Base-by-base conservation (phyloP, 2,329 filamentous ascomycete genomes). In the Akanthomyces dipterigenus region DNA sequence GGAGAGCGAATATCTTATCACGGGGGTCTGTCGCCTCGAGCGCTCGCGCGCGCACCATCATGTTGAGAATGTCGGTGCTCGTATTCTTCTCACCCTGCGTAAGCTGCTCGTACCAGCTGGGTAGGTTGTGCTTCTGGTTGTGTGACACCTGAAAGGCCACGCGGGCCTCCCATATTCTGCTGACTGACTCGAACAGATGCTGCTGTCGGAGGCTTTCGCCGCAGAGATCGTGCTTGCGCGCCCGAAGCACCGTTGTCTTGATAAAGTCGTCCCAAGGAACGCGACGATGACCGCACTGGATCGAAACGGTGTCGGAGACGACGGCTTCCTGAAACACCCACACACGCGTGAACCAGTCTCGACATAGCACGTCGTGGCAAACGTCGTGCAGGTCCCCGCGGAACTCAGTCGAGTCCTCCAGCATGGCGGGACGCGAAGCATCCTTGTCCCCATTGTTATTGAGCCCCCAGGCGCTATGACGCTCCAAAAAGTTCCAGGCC, bases 251-350 rank as follows among this genome's bases (percentile, higher is more conserved):
- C 3, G 56, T 59, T 26, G 34, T 20, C 31, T 24, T 50, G 36
- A 59, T n/a, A 31, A 59, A 59, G 56, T 59, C 56, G 26, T 59
- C 56, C 43, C 56, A 59, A 7, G 56, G 56, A 5, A 59, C 24
- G 20, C 56, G 40, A 9, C 56, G 48, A 16, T 59, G 45, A 20
- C 56, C 38, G n/a, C 56, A 50, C 26, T 59, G 56, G 18, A 59
- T 38, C 26, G 56, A 59, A 1, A 59, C 43, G 20, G 31, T 36
- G 22, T 59, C 51, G 31, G 45, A 59, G 8, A 59, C 56, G 45
- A 59, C 56, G n/a, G 56, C 56, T 42, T 59, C 56, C 56, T 59
- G 56, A 20, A 59, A 59, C 1, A 59, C 56, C 56, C 56, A 59
- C 1, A 59, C 55, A 12, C 56, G 56, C 31, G 48, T 45, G 31